phyloP scores from a whole-genome alignment of 768 basidiomycete genomes.

The Naganishia kalamii region DNA sequence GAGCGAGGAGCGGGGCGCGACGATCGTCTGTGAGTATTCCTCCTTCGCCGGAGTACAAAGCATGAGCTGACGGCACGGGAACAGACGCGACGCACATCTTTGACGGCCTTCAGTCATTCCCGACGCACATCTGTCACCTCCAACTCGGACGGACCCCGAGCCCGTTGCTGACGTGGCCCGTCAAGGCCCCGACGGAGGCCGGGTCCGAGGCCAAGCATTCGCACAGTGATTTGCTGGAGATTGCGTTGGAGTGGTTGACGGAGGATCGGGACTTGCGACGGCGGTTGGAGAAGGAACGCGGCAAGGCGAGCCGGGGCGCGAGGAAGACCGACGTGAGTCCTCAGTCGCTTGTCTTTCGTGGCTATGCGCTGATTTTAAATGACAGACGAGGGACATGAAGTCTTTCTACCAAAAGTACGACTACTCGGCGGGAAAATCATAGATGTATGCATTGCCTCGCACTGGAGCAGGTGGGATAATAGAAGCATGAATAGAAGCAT shows the following conservation, averaged over 20 bases:
- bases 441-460: too few species aligned
- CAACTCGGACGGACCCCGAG: constrained; percentile 64
- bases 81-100: constrained; percentile 95
- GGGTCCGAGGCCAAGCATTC: constrained; percentile 18
- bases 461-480: too few species aligned
- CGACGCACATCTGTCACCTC: constrained; percentile 89
- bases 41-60: not conserved
- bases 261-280: constrained; percentile 62
- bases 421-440: constrained; percentile 28
- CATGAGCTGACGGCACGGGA: not conserved
- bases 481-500: not conserved
- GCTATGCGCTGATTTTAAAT: not conserved
- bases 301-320: constrained; percentile 49
- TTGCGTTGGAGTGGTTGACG: constrained; percentile 80
- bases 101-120: constrained; percentile 83
- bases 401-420: constrained; percentile 48
- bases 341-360: not conserved
- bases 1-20: constrained; percentile 69
- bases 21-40: constrained; percentile 66
- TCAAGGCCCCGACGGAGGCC: not conserved
- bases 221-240: constrained; percentile 55
- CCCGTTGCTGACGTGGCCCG: constrained; percentile 63
- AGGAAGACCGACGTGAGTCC: constrained; percentile 38
- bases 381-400: constrained; percentile 42
- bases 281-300: constrained; percentile 54